phyloP scores from a whole-genome alignment of 2,329 filamentous ascomycete genomes.

The Ciborinia camelliae region DNA sequence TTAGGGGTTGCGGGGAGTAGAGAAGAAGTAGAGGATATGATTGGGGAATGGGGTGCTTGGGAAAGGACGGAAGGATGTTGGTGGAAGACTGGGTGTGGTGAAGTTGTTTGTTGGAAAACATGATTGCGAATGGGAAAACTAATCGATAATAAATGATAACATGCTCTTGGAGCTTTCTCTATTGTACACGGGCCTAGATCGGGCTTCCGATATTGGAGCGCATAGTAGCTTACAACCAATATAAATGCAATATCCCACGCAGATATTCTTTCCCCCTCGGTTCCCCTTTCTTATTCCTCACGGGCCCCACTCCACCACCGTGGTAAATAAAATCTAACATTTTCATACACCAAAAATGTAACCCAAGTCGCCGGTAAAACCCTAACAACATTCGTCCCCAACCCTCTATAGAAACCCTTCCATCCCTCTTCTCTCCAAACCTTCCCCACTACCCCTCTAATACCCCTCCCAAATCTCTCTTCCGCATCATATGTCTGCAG shows the following conservation, averaged over 20 bases:
- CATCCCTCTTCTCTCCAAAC: slow-evolving; percentile 78
- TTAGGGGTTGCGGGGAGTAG: neutral
- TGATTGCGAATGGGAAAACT: neutral
- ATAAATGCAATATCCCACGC: neutral
- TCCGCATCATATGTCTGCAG: slow-evolving; percentile 87
- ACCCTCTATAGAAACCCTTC: slow-evolving; percentile 84
- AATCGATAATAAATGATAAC: neutral
- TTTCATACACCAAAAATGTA: slow-evolving; percentile 96
- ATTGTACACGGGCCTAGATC: neutral
- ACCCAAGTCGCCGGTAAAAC: slow-evolving; percentile 95
- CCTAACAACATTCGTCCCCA: slow-evolving; percentile 83
- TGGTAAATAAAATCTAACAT: slow-evolving; percentile 71
- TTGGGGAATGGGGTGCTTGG: slow-evolving; percentile 11
- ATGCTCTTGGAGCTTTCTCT: neutral
- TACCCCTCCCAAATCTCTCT: slow-evolving; percentile 66
- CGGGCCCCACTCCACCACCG: slow-evolving; percentile 24
- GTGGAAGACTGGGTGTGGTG: slow-evolving; percentile 19
- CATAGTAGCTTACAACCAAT: neutral
- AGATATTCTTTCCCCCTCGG: too few species aligned
- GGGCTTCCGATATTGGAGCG: neutral
- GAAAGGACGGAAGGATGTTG: slow-evolving; percentile 12
- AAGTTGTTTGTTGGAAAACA: slow-evolving; percentile 15
- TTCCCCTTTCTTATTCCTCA: neutral
- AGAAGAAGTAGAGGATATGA: neutral
- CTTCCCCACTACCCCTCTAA: slow-evolving; percentile 65